A percentile compares a stretch with the other conserved stretches of the same genome.
Evolutionary conservation across 2,329 filamentous ascomycete species (phyloP).

Genomic region (Hypoxylon sp.): DNA sequence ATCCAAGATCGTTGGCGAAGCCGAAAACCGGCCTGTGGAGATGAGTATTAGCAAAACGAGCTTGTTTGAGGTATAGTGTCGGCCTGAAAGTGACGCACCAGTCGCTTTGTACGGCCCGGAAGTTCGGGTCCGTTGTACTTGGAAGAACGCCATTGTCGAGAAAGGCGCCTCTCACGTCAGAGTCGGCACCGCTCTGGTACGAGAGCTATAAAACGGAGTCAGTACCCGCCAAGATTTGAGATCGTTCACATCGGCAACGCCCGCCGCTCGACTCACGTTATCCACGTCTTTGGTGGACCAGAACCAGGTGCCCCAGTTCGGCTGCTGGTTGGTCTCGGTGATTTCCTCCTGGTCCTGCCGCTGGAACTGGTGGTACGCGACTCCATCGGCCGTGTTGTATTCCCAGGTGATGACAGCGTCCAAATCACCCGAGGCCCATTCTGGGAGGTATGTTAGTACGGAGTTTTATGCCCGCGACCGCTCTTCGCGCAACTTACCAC

Average conservation of each 20-base stretch:
- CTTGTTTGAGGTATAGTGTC: background rate
- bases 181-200: slow-evolving; percentile 76
- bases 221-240: slow-evolving; percentile 5
- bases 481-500: slow-evolving; percentile 55
- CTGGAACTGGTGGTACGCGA: slow-evolving; percentile 71
- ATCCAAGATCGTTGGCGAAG: slow-evolving; percentile 69
- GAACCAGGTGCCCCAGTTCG: slow-evolving; percentile 80
- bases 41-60: slow-evolving; percentile 11
- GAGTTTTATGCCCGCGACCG: slow-evolving; percentile 4
- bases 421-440: slow-evolving; percentile 74
- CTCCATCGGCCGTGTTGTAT: slow-evolving; percentile 55
- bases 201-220: slow-evolving; percentile 56
- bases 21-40: slow-evolving; percentile 79
- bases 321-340: slow-evolving; percentile 72
- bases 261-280: slow-evolving; percentile 49
- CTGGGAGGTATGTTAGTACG: slow-evolving; percentile 50
- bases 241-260: background rate
- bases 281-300: slow-evolving; percentile 70
- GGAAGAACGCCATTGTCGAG: slow-evolving; percentile 66
- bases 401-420: slow-evolving; percentile 68
- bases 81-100: slow-evolving; percentile 46
- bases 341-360: slow-evolving; percentile 69
- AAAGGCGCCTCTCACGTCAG: slow-evolving; percentile 72
- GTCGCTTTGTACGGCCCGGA: slow-evolving; percentile 71
- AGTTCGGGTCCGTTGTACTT: slow-evolving; percentile 70